Conservation (phyloP, 2,329 filamentous ascomycete genomes). For the Fusarium fujikuroi region DNA sequence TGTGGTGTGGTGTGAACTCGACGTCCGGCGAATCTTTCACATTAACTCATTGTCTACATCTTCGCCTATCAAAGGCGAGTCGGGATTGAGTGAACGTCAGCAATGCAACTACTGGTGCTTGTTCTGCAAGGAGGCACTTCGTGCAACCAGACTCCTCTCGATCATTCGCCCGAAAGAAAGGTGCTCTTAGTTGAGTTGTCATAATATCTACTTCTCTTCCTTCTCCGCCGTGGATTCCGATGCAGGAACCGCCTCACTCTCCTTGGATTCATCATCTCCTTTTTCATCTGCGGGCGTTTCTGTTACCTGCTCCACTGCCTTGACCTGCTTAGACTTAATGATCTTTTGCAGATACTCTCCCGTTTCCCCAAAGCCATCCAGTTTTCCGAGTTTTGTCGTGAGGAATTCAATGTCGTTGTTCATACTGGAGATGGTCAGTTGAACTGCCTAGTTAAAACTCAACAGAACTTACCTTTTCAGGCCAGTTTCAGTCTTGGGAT, state of each 20-base stretch:
- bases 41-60: not conserved
- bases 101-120: not conserved
- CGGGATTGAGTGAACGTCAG: not conserved
- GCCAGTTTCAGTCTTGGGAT: slow-evolving; percentile 73
- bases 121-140: slow-evolving; percentile 6
- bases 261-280: slow-evolving; percentile 26
- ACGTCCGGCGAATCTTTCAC: not conserved
- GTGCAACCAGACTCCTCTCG: slow-evolving; percentile 17
- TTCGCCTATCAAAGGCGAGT: not conserved
- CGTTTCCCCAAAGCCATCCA: slow-evolving; percentile 81
- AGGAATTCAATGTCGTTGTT: slow-evolving; percentile 80
- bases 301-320: slow-evolving; percentile 25
- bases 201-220: slow-evolving; percentile 29
- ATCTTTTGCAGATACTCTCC: slow-evolving; percentile 75
- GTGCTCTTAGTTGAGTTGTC: not conserved
- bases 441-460: not conserved
- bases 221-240: slow-evolving; percentile 34
- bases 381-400: slow-evolving; percentile 74
- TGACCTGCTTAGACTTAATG: slow-evolving; percentile 66
- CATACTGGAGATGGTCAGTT: slow-evolving; percentile 65
- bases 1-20: not conserved
- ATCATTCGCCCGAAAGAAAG: slow-evolving; percentile 3
- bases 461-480: slow-evolving; percentile 71
- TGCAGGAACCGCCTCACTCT: slow-evolving; percentile 18
- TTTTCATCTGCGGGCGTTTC: slow-evolving; percentile 24